Conservation (phyloP, 305 asterid species). For the Fraxinus floribunda region DNA sequence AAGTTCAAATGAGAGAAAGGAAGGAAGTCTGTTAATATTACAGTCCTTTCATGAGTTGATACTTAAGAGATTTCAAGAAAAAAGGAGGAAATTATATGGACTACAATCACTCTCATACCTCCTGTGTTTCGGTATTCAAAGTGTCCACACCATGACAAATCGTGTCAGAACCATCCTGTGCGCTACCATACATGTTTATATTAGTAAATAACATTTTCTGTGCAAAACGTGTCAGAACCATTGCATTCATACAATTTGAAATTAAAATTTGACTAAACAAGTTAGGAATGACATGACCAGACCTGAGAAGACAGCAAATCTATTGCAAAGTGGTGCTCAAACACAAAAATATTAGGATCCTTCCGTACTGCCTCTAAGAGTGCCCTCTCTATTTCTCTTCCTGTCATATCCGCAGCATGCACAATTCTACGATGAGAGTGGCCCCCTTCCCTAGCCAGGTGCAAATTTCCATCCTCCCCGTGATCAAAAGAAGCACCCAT, state of each 20-base stretch:
- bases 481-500: constrained; percentile 99
- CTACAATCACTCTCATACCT: constrained; percentile 43
- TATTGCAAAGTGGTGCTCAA: constrained; percentile 90
- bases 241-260: not conserved
- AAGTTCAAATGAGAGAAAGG: constrained; percentile 14
- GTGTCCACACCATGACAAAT: constrained; percentile 88
- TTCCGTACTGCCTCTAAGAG: constrained; percentile 75
- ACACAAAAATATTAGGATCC: constrained; percentile 76
- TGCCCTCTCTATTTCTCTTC: constrained; percentile 94
- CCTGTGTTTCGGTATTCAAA: constrained; percentile 71
- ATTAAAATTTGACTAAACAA: not conserved
- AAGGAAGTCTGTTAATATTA: constrained; percentile 12
- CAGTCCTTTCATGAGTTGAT: constrained; percentile 5
- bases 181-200: constrained; percentile 25
- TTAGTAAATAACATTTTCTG: constrained; percentile 6
- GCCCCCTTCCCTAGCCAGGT: constrained; percentile 97
- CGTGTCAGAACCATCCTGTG: constrained; percentile 77
- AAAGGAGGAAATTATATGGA: constrained; percentile 1
- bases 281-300: constrained; percentile 8
- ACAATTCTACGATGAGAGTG: constrained; percentile 95
- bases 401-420: constrained; percentile 99
- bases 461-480: constrained; percentile 95
- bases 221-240: not conserved
- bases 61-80: not conserved
- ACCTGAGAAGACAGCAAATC: constrained; percentile 93